Base-by-base conservation (phyloP, 148 eudicot species). In the Nyssa sinensis region DNA sequence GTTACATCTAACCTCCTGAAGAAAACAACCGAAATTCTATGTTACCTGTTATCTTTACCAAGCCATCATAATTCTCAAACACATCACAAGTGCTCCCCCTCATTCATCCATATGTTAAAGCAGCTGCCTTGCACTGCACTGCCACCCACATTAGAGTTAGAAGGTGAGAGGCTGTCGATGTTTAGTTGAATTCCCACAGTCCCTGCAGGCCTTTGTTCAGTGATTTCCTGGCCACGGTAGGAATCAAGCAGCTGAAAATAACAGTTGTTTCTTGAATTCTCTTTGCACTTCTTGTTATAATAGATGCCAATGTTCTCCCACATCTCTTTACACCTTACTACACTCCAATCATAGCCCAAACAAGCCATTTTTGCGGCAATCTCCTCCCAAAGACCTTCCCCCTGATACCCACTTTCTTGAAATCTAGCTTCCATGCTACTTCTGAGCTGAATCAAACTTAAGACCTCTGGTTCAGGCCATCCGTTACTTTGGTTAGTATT, bases 281-380 rank as follows among this genome's bases (percentile, higher is more conserved):
- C 87, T 39, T 84, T 87, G 53, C 85, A 75, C 51, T 84, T 90
- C 72, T 82, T 77, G 75, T 72, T 79, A 59, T 84, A 65, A 41
- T 71, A 79, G 75, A 32, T 81, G 72, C 77, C 87, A 28, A 85
- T 77, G 58, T 76, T 77, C 58, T 87, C 87, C 93, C 93, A 91
- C 74, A 84, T 88, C 9, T 84, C 84, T 34, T 87, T 90, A 74
- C 88, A 90, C 66, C 79, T 80, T 62, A 44, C 24, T 31, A 80
- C 79, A 74, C 83, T 88, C 74, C 90, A 82, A 4, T 87, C 85
- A 64, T 81, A 86, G 23, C 96, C 93, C 39, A 87, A 88, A 72
- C 77, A 88, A 55, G 90, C 89, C 93, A 89, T 84, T 27, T 88
- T 85, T 0, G 86, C 74, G 0, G 89, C 90, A 16, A 89, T 88